A percentile compares a stretch with the other conserved stretches of the same genome.
Evolutionary conservation across 352 stramenopile species (phyloP).

Genomic region (Globisporangium canariense): DNA sequence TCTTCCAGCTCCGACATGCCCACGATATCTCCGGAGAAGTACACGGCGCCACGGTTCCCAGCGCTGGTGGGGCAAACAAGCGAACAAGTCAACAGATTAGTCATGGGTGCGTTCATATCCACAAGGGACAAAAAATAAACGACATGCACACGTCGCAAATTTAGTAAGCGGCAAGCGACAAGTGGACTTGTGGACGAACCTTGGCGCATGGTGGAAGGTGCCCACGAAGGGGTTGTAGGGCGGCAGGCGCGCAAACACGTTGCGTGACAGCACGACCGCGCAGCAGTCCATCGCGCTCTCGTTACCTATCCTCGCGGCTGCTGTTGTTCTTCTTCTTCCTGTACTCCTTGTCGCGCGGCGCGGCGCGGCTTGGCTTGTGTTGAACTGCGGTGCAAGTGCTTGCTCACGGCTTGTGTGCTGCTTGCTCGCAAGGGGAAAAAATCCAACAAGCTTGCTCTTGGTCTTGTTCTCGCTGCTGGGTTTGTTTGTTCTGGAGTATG

Average conservation of each 20-base stretch:
- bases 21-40: slow-evolving; percentile 87
- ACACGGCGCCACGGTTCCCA: slow-evolving; percentile 81
- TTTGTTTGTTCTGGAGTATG: slow-evolving; percentile 7
- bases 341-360: background rate
- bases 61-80: slow-evolving; percentile 31
- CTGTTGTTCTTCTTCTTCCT: background rate
- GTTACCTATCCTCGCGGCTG: background rate
- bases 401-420: background rate
- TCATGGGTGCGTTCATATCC: background rate
- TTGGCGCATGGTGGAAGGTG: slow-evolving; percentile 89
- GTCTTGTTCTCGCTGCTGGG: slow-evolving; percentile 4
- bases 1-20: slow-evolving; percentile 87
- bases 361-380: background rate
- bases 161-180: background rate
- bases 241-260: slow-evolving; percentile 81
- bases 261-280: slow-evolving; percentile 42
- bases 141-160: background rate
- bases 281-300: slow-evolving; percentile 32
- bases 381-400: background rate
- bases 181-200: slow-evolving; percentile 28
- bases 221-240: slow-evolving; percentile 88
- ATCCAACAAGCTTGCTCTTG: slow-evolving; percentile 1
- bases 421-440: background rate
- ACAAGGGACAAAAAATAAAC: slow-evolving; percentile 4
- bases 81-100: slow-evolving; percentile 4